Evolutionary conservation across 2,329 filamentous ascomycete genomes (phyloP), one percentile per base, ranked within the genome.

Genomic region (Lecanicillium sp.): DNA sequence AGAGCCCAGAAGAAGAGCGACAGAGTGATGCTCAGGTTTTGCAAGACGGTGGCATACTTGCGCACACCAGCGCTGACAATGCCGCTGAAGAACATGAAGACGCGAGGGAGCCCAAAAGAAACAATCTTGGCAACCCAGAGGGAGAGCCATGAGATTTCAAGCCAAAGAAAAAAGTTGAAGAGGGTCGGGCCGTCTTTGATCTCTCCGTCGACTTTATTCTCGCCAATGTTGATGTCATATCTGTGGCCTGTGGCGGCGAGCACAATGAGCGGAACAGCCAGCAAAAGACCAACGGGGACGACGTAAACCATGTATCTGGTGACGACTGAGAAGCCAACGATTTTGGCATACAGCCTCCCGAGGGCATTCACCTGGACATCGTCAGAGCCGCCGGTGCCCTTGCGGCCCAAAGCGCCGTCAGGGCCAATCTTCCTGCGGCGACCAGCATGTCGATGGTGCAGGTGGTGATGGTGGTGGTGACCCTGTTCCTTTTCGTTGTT

Each of bases 1-100:
- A 84, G 64, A 4, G 74, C 72, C 79, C 80, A 84, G 51, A 83
- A 75, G 54, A 85, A 80, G 35, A 85, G 66, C 3, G 78, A 81
- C 2, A 85, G 59, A 2, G 79, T 75, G 28, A 84, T 73, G 51
- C 80, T 77, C 29, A 85, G 64, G 41, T 78, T 75, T 40, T 65
- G 66, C 22, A 85, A 63, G 12, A 85, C 75, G 3, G 71, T 71
- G 32, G 78, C 78, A 51, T 85, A 85, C 57, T 85, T 85, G 44
- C 79, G 70, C 4, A 80, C 81, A 34, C 80, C 80, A 12, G 75
- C 73, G 55, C 78, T 83, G 54, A 85, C 72, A 20, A 85, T 75
- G 41, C 81, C 81, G 45, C 71, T 75, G 48, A 83, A 71, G 51
- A 82, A 80, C 68, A 83, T 79, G 58, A 85, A 85, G 37, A 75